Percentiles rank a stretch among this genome's conserved stretches.
Conservation (phyloP, 2,329 filamentous ascomycete genomes). For the Colletotrichum agaves region DNA sequence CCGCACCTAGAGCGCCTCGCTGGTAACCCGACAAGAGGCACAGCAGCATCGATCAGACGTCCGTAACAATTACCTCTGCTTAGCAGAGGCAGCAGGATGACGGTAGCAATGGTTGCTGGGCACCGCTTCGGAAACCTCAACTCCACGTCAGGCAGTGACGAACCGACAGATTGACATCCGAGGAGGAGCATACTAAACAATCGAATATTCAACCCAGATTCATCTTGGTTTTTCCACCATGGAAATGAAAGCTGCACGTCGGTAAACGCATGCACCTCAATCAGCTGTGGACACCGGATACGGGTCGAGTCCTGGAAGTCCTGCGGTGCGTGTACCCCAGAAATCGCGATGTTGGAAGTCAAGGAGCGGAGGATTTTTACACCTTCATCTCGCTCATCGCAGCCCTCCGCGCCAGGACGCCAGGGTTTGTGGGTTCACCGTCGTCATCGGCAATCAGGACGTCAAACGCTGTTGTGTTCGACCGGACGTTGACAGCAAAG, state of each 20-base stretch:
- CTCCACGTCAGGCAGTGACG: neutral
- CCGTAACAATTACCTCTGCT: neutral
- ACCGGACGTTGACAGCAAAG: constrained; percentile 17
- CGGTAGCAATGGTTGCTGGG: neutral
- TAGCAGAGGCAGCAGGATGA: neutral
- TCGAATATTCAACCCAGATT: neutral
- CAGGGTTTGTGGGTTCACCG: constrained; percentile 11
- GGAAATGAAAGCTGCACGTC: constrained; percentile 8
- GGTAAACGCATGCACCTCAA: constrained; percentile 20
- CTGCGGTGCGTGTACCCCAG: constrained; percentile 21
- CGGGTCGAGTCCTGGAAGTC: neutral
- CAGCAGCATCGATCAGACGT: neutral
- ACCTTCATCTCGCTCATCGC: constrained; percentile 22
- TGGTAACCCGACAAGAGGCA: neutral
- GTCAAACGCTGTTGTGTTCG: constrained; percentile 1
- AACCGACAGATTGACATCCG: constrained; percentile 9
- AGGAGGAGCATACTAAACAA: neutral
- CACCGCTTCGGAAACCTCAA: neutral
- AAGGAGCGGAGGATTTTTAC: constrained; percentile 18
- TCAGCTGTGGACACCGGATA: constrained; percentile 1
- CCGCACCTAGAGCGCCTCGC: neutral
- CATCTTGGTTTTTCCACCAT: constrained; percentile 7
- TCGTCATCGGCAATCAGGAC: constrained; percentile 31
- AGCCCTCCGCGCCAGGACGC: neutral
- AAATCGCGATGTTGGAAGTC: constrained; percentile 20